Base-by-base conservation (phyloP, 192 early-diverging fungal genomes). In the Ramicandelaber brevisporus region DNA sequence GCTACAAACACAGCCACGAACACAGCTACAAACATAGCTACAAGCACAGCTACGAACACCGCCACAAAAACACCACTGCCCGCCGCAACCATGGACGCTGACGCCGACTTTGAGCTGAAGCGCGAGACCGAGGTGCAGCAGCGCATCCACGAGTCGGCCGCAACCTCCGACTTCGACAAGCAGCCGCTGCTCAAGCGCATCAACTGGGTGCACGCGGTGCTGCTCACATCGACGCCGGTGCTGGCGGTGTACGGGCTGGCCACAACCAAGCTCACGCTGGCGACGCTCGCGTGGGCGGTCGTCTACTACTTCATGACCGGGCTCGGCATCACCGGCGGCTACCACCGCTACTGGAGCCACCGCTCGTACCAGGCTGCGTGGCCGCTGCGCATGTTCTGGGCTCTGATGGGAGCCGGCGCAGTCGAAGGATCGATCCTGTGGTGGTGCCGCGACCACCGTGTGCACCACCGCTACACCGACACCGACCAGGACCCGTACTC, bases 281-380 rank as follows among this genome's bases (percentile, higher is more conserved):
- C 59, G 1, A 84, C 66, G 38, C 41, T 29, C 1, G 20, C 43
- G 9, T 56, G 49, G 21, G 17, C 50, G 47, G 17, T 46, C n/a
- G 23, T 50, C 6, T 53, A 53, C 28, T 83, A 83, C 39, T 68
- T 65, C 30, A 37, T 65, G 24, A 84, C 80, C 7, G 84, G 78
- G 0, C 46, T 87, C 18, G 85, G 88, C 20, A 76, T 84, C 35
- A 84, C 79, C n/a, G 79, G 75, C 21, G 80, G 78, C 22, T 78
- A 84, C 45, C 79, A 84, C 44, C 66, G 79, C 18, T 52, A 69
- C 26, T 84, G 72, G 73, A 57, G 70, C 16, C 79, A 84, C 49
- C 55, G 70, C 20, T 43, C 77, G 7, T 84, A 80, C 45, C 57
- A 37, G 26, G 76, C 70, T 17, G 58, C 61, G 9, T 40, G 36